Conservation (phyloP, 2,329 filamentous ascomycete genomes). For the Fusarium beomiforme region DNA sequence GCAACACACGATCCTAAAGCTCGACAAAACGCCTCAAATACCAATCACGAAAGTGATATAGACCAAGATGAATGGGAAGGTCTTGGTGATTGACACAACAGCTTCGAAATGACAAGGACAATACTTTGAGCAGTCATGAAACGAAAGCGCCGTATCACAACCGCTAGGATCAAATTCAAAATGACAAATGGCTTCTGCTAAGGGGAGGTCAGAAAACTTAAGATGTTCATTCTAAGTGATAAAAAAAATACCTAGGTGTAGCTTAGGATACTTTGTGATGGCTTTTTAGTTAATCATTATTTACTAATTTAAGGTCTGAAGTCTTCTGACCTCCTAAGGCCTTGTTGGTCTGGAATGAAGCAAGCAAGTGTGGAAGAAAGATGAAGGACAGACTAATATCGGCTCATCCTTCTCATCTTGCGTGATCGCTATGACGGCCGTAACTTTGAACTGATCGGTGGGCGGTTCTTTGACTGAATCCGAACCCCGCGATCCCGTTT, state of each 20-base stretch:
- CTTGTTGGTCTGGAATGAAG: no score
- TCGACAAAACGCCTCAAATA: slow-evolving; percentile 15
- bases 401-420: slow-evolving; percentile 19
- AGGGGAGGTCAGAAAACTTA: no score
- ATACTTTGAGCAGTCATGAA: background rate
- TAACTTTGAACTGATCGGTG: slow-evolving; percentile 8
- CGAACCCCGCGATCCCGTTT: slow-evolving; percentile 21
- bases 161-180: background rate
- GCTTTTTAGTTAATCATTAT: no score
- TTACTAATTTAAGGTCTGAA: no score
- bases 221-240: no score
- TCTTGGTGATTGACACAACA: slow-evolving; percentile 35
- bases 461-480: background rate
- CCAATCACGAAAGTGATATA: slow-evolving; percentile 25
- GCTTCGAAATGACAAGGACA: slow-evolving; percentile 1
- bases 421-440: background rate
- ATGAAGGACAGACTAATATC: slow-evolving; percentile 7
- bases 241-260: no score
- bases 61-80: slow-evolving; percentile 43
- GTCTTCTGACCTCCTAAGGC: no score
- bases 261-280: no score
- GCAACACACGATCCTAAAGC: slow-evolving; percentile 4
- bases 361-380: background rate
- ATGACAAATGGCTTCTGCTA: background rate
- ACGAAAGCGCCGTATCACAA: background rate